Evolutionary conservation across 192 early-diverging fungal genomes (phyloP).

Genomic region (Endogone sp.): DNA sequence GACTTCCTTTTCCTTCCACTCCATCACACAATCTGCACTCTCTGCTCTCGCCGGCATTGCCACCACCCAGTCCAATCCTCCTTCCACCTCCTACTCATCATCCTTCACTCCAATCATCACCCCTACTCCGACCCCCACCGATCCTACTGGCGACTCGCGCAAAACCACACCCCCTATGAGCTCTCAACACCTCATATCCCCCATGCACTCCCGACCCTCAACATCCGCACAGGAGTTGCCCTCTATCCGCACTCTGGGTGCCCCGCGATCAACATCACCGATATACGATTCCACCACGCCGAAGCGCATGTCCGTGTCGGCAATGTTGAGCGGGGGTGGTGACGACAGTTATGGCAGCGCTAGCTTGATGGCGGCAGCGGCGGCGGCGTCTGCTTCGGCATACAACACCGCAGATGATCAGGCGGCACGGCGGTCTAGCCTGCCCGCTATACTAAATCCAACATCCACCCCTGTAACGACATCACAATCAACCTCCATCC

Average conservation of each 20-base stretch:
- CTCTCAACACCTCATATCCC: not conserved
- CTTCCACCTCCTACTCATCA: not conserved
- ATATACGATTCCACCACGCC: not conserved
- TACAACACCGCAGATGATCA: not conserved
- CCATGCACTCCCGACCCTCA: no score
- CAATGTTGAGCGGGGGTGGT: not conserved
- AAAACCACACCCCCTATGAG: no score
- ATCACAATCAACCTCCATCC: no score
- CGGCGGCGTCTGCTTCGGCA: not conserved
- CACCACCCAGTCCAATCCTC: no score
- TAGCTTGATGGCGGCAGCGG: not conserved
- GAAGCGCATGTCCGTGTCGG: not conserved
- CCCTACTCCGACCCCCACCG: not conserved
- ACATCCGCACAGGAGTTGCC: no score
- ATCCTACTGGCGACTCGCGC: not conserved
- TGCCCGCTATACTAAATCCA: no score
- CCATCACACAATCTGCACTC: not conserved
- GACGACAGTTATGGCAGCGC: not conserved
- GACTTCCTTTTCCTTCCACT: not conserved
- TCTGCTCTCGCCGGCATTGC: no score
- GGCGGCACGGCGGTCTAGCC: not conserved
- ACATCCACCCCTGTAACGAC: no score
- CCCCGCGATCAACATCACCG: not conserved
- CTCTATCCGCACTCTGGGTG: no score
- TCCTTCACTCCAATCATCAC: not conserved